Conservation (phyloP, 371 early-diverging fungal genomes). For the Zancudomyces culisetae region DNA sequence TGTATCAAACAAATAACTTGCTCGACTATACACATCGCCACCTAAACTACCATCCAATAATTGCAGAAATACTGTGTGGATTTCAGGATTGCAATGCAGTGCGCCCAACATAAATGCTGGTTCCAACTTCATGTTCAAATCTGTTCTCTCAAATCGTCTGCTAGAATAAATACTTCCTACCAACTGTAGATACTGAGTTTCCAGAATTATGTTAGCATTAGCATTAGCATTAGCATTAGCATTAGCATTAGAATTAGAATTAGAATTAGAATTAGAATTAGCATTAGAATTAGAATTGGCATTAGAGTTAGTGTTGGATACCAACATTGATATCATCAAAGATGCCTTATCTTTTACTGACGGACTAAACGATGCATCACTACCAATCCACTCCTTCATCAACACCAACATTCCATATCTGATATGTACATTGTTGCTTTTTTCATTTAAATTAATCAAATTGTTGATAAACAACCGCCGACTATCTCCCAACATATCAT, state of each 20-base stretch:
- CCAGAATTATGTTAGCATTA: background rate
- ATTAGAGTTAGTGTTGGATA: constrained; percentile 35
- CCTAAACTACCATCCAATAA: constrained; percentile 67
- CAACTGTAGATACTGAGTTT: constrained; percentile 46
- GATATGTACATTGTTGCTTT: constrained; percentile 49
- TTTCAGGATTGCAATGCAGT: constrained; percentile 45
- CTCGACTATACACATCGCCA: constrained; percentile 37
- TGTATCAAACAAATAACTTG: constrained; percentile 74
- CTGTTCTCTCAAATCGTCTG: constrained; percentile 59
- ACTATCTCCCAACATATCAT: constrained; percentile 67
- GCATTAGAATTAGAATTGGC: constrained; percentile 13
- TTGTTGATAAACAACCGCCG: constrained; percentile 66
- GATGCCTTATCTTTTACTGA: constrained; percentile 90
- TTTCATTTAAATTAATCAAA: constrained; percentile 66
- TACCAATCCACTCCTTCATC: constrained; percentile 74
- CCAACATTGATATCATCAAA: constrained; percentile 76
- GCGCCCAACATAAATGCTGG: constrained; percentile 85
- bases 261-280: background rate
- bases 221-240: background rate
- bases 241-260: background rate
- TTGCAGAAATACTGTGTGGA: constrained; percentile 58
- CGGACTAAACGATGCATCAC: constrained; percentile 64
- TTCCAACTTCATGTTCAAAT: constrained; percentile 81
- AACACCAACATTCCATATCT: constrained; percentile 56
- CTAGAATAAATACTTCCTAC: constrained; percentile 73